Base-by-base conservation (phyloP, 2,329 filamentous ascomycete genomes). In the Ceratocystiopsis brevicomis region DNA sequence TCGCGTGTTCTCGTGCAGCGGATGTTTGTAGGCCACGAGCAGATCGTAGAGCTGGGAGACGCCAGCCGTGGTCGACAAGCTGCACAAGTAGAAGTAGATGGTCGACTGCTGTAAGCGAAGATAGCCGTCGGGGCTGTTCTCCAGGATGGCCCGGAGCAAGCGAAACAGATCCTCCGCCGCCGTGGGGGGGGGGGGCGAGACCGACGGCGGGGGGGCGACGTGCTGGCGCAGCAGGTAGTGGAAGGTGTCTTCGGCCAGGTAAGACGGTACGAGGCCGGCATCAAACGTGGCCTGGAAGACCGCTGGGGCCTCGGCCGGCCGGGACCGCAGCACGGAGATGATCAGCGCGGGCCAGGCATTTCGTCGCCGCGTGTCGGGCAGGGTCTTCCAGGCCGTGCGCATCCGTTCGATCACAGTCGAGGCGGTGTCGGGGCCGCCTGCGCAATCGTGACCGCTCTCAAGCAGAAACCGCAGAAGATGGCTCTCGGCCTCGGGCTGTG, bases 1-100 rank as follows among this genome's bases (percentile, higher is more conserved):
- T 15, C 60, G 53, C 0, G 70, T 73, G 47, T 67, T 55, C 11
- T 50, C 48, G 38, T 65, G 59, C 5, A 70, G 45, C 5, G 49
- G 48, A 21, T 59, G 53, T 0, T 48, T 45, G 9, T 53, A 48
- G 16, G 49, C 45, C 6, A 47, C 44, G 10, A 70, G 49, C 10
- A 59, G 53, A 3, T 50, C 45, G 44, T 64, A 63, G 1, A 70
- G 51, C 12, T 58, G 52, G 4, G 52, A 43, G 3, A 53, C 48
- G n/a, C 49, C 48, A 1, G 57, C 55, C 8, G 43, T 13, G 16
- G 44, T 16, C 4, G 45, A 32, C 17, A 47, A 30, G 9, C 38
- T 25, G 3, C 37, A 41, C 1, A 51, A 34, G 6, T 56, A 37
- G 2, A 41, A 43, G 38, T 50, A 53, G 13, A 67, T 50, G 1